Base-by-base conservation (phyloP, 306 rosid species). In the Hippophae tibetana region DNA sequence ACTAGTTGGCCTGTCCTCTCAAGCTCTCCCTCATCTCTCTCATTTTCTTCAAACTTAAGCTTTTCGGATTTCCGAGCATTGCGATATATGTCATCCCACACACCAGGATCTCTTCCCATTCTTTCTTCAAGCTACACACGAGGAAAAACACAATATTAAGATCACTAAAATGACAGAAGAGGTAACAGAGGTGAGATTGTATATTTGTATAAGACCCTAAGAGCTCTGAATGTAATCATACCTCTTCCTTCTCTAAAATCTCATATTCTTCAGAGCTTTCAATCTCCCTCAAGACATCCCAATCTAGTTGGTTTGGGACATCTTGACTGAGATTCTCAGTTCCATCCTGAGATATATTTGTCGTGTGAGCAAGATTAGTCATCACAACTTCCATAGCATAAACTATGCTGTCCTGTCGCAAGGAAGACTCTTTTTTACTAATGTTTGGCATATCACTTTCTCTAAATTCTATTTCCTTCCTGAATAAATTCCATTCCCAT, bases 21-120 rank as follows among this genome's bases (percentile, higher is more conserved):
- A 67, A 92, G 95, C 72, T 92, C 96, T 62, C 99, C 99, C 60
- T 88, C 99, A 78, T 92, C 99, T 76, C 99, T 81, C 71, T 92
- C 99, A 78, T 92, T 92, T 63, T 73, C 78, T 82, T 87, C 93
- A 75, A 86, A 92, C 74, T 71, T 85, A 58, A 85, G 82, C 62
- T 92, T 85, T 82, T 88, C 95, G 57, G 95, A 82, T 75, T 82
- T 92, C 62, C 99, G 78, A 54, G 95, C 93, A 66, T 66, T 92
- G 26, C 93, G 96, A 72, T 92, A 88, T 61, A 92, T 79, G 10
- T 83, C 85, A 77, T 88, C 86, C 99, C 99, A 92, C 42, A 61
- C 69, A 59, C 88, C 96, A 67, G 55, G 60, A 62, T 69, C 68
- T 59, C 78, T 78, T 62, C 83, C 99, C 76, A 63, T 78, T 73